A percentile compares a stretch with the other conserved stretches of the same genome.
phyloP scores from a whole-genome alignment of 2,329 filamentous ascomycete species.

The Xylaria sp. region DNA sequence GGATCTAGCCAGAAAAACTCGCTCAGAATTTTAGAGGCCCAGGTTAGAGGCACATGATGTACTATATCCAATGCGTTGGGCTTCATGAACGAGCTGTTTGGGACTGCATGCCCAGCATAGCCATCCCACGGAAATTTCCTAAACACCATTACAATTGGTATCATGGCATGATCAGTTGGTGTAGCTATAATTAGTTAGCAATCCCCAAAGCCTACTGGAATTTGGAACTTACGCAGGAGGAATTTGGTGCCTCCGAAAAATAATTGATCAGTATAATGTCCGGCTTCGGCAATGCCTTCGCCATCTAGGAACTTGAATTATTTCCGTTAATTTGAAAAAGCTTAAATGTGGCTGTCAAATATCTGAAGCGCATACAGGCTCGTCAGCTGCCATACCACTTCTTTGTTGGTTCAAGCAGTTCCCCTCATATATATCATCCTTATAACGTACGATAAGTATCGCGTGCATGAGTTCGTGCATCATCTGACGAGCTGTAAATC shows the following conservation, averaged over 20 bases:
- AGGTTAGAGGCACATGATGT: background rate
- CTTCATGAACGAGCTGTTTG: background rate
- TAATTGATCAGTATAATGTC: slow-evolving; percentile 1
- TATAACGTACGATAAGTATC: background rate
- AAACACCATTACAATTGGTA: background rate
- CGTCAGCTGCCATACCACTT: background rate
- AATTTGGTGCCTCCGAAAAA: background rate
- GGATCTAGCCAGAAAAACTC: slow-evolving; percentile 2
- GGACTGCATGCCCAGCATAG: background rate
- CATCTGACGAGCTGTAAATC: background rate
- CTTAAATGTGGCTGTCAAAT: background rate
- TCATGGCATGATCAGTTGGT: background rate
- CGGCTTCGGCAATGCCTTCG: background rate
- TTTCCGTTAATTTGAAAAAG: background rate
- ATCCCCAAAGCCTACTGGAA: background rate
- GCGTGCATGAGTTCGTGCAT: slow-evolving; percentile 19
- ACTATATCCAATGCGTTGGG: background rate
- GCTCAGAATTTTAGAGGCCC: slow-evolving; percentile 2
- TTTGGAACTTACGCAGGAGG: background rate
- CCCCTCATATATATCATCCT: background rate
- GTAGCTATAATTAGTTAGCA: background rate
- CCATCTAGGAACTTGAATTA: slow-evolving; percentile 2
- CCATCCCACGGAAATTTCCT: background rate
- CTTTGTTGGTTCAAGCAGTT: background rate
- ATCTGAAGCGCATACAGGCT: background rate